These are phyloP conservation scores for Torulaspora globosa DNA, from an alignment of 1,139 yeast species.

Conservation along the genomic window DNA sequence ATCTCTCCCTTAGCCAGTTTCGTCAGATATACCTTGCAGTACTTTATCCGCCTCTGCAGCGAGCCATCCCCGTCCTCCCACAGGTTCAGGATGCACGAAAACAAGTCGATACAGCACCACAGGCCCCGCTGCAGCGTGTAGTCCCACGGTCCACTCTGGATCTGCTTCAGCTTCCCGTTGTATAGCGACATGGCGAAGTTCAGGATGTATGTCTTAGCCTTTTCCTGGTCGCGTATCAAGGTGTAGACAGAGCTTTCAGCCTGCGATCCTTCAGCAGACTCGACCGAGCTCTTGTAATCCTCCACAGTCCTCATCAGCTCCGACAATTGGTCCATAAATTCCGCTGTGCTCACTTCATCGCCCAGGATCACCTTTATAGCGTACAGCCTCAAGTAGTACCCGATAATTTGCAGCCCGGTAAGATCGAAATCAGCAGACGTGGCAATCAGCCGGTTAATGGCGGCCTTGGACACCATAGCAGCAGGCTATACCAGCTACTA, in stretches of 20 bases:
- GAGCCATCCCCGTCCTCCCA: conserved; percentile 26
- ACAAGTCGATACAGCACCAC: conserved; percentile 36
- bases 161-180: conserved; percentile 28
- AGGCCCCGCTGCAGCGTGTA: conserved; percentile 26
- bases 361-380: conserved; percentile 29
- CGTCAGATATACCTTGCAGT: conserved; percentile 30
- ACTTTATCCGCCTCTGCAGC: conserved; percentile 28
- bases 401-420: conserved; percentile 26
- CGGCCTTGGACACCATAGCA: conserved; percentile 7
- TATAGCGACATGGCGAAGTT: conserved; percentile 34
- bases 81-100: conserved; percentile 24
- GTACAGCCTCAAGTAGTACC: conserved; percentile 33
- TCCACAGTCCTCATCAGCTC: conserved; percentile 31
- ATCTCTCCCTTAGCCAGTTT: conserved; percentile 29
- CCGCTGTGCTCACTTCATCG: conserved; percentile 22
- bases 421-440: conserved; percentile 29
- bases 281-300: conserved; percentile 22
- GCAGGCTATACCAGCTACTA: not conserved
- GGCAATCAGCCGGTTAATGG: conserved; percentile 17
- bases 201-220: conserved; percentile 29
- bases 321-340: conserved; percentile 25
- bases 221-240: conserved; percentile 28
- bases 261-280: conserved; percentile 14
- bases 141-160: conserved; percentile 26
- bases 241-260: conserved; percentile 15